Percentiles rank a stretch among this genome's conserved stretches.
phyloP scores from a whole-genome alignment of 768 basidiomycete genomes.

The Naganishia friedmannii region DNA sequence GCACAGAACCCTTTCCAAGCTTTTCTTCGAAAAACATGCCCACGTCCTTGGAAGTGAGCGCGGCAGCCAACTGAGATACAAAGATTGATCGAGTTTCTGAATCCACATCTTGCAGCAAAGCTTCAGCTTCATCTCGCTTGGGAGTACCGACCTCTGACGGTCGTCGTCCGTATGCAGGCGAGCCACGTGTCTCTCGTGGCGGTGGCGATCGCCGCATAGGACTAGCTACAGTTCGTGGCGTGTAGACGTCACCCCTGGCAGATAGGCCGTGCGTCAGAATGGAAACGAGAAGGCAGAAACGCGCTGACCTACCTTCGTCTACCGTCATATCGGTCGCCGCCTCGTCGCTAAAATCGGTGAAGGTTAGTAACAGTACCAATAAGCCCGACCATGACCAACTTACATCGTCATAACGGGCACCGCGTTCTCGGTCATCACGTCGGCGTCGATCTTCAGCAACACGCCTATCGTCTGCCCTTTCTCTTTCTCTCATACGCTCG shows the following conservation, averaged over 20 bases:
- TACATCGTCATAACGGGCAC: conserved; percentile 31
- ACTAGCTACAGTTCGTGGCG: conserved; percentile 48
- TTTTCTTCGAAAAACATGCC: conserved; percentile 99
- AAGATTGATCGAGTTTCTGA: conserved; percentile 98
- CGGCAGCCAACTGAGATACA: conserved; percentile 94
- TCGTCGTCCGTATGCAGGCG: conserved; percentile 57
- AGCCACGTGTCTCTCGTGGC: conserved; percentile 25
- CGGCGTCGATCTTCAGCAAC: conserved; percentile 22
- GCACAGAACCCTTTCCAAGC: conserved; percentile 85
- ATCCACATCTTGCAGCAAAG: conserved; percentile 79
- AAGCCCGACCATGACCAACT: conserved; percentile 14
- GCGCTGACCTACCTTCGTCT: neutral
- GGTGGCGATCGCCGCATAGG: conserved; percentile 50
- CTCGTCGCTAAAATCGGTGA: conserved; percentile 5
- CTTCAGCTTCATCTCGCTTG: conserved; percentile 59
- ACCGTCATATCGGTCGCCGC: conserved; percentile 17
- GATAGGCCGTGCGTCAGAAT: neutral
- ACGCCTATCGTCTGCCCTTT: conserved; percentile 20
- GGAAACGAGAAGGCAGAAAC: neutral
- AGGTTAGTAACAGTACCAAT: neutral
- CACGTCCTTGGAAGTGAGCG: conserved; percentile 92
- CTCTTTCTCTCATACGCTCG: conserved; percentile 23
- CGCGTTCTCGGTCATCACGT: conserved; percentile 27
- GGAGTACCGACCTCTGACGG: conserved; percentile 59
- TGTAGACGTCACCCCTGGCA: conserved; percentile 38